These are phyloP conservation scores for Ichthyophthirius multifiliis DNA, from an alignment of 169 alveolate genomes.

Conservation along the genomic window DNA sequence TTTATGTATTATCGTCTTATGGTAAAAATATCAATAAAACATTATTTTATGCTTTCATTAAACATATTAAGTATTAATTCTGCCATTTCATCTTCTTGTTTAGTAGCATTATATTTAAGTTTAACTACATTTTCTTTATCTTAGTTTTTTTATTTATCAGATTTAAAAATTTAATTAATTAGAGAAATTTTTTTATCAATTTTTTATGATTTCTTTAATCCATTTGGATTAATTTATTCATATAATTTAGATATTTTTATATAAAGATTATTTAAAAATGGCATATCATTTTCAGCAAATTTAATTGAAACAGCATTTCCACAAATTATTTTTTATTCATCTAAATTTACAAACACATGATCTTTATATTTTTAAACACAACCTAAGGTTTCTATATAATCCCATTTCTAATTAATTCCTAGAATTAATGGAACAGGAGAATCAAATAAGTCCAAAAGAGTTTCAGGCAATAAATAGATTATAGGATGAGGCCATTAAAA, in stretches of 20 bases:
- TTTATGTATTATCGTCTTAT: background rate
- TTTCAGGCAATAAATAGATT: background rate
- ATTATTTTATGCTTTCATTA: background rate
- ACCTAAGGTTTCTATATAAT: background rate
- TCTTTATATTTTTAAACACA: background rate
- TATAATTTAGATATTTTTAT: background rate
- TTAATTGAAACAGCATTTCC: background rate
- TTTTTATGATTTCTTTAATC: background rate
- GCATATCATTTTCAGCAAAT: background rate
- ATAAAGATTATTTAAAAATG: background rate
- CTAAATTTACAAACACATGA: background rate
- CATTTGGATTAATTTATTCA: background rate
- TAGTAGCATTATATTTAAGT: background rate
- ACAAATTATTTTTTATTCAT: background rate
- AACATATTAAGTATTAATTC: background rate
- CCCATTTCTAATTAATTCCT: background rate
- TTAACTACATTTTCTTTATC: background rate
- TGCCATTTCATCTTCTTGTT: background rate
- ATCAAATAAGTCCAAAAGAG: background rate
- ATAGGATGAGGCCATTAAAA: slow-evolving; percentile 21
- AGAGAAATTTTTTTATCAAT: background rate
- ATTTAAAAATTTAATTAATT: background rate
- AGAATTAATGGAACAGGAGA: slow-evolving; percentile 7
- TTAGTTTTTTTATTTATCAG: background rate
- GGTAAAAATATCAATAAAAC: background rate